phyloP scores from a whole-genome alignment of 2,329 filamentous ascomycete species.

The Colletotrichum sp. region DNA sequence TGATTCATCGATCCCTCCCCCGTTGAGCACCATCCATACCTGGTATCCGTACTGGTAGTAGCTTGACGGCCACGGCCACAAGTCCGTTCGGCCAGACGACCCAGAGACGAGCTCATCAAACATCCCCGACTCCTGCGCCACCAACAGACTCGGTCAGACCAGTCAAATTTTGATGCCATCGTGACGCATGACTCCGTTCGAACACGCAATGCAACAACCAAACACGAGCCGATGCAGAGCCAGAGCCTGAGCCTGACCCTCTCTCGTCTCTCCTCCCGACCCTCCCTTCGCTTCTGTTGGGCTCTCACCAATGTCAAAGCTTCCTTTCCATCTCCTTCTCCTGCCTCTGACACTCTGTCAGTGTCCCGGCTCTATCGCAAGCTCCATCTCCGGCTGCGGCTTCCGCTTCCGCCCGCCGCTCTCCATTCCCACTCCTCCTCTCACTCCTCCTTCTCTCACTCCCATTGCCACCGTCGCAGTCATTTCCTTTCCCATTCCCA shows the following conservation, averaged over 20 bases:
- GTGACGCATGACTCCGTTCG: neutral
- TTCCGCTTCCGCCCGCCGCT: neutral
- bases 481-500: neutral
- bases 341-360: neutral
- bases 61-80: neutral
- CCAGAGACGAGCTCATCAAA: conserved; percentile 33
- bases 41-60: no score
- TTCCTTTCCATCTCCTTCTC: neutral
- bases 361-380: neutral
- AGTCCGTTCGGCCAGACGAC: neutral
- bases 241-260: neutral
- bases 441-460: neutral
- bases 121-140: conserved; percentile 10
- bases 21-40: neutral
- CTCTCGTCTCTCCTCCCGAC: neutral
- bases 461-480: neutral
- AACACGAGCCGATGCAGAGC: neutral
- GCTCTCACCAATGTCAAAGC: neutral
- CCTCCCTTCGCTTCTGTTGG: neutral
- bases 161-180: neutral
- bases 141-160: neutral
- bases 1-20: neutral
- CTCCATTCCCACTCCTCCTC: neutral
- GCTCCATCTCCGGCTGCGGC: neutral
- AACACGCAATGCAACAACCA: neutral